phyloP scores from a whole-genome alignment of 163 green algal species.

The Scenedesmus sp. region DNA sequence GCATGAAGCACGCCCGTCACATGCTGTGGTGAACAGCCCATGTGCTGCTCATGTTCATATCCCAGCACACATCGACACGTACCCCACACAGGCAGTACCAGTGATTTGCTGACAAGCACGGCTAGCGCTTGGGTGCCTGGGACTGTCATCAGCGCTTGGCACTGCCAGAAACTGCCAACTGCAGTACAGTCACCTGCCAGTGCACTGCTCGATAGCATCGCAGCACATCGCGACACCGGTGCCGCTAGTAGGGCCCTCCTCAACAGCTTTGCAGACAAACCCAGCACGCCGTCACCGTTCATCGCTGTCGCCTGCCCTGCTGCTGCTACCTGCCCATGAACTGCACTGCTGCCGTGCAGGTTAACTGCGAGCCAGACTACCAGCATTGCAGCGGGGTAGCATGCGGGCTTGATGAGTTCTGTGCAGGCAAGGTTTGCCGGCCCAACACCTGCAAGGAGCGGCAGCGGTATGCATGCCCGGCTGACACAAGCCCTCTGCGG shows the following conservation, averaged over 20 bases:
- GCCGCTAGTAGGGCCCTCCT: too few relatives aligned
- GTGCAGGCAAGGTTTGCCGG: background rate
- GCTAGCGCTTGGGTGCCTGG: background rate
- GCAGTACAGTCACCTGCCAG: background rate
- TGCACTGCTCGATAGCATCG: too few relatives aligned
- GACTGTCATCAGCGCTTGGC: background rate
- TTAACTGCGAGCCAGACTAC: background rate
- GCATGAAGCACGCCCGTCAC: background rate
- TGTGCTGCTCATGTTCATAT: background rate
- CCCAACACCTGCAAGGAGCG: slow-evolving; percentile 14
- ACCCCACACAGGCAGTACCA: background rate
- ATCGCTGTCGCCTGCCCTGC: too few relatives aligned
- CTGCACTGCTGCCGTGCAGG: background rate
- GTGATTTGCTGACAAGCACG: background rate
- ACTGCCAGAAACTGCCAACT: too few relatives aligned
- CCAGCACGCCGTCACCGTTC: too few relatives aligned
- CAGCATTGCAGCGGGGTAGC: background rate
- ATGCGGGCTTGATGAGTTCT: slow-evolving; percentile 7
- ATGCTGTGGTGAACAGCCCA: background rate
- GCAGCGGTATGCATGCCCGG: background rate
- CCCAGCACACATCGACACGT: background rate
- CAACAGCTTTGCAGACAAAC: too few relatives aligned
- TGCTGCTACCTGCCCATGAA: background rate
- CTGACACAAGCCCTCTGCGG: background rate
- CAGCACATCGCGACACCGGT: too few relatives aligned